phyloP scores from a whole-genome alignment of 1,284 basidiomycete species.

The Tilletia caries region DNA sequence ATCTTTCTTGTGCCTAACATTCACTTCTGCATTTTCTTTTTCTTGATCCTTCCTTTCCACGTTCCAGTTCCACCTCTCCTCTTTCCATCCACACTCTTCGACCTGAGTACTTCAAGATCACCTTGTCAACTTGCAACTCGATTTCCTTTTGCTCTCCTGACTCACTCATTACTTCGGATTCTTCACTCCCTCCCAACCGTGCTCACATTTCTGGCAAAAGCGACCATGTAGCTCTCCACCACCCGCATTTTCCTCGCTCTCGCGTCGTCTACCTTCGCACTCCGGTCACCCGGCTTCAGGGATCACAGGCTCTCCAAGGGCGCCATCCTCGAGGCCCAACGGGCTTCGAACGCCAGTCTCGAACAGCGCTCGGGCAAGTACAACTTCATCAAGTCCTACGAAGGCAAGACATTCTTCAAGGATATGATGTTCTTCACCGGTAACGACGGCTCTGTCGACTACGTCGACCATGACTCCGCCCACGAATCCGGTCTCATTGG shows the following conservation, averaged over 20 bases:
- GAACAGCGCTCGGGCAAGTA: background rate
- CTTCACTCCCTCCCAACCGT: background rate
- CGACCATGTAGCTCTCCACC: background rate
- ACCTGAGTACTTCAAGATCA: too few species aligned
- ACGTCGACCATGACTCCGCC: constrained; percentile 24
- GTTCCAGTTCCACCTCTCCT: too few species aligned
- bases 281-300: background rate
- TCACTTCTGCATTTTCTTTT: too few species aligned
- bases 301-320: background rate
- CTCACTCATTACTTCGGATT: background rate
- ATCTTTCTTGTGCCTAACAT: too few species aligned
- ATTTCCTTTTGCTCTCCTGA: too few species aligned
- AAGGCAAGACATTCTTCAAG: constrained; percentile 36
- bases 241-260: background rate
- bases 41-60: too few species aligned
- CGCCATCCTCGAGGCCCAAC: constrained; percentile 8
- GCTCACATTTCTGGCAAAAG: background rate
- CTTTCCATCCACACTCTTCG: too few species aligned
- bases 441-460: constrained; percentile 36
- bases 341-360: constrained; percentile 1
- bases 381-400: constrained; percentile 18
- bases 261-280: background rate
- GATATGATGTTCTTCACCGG: constrained; percentile 41
- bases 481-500: constrained; percentile 25
- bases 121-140: too few species aligned